Evolutionary conservation across 495 filamentous ascomycete genomes (phyloP), one percentile per base, ranked within the genome.

Genomic region (Lepraria neglecta): DNA sequence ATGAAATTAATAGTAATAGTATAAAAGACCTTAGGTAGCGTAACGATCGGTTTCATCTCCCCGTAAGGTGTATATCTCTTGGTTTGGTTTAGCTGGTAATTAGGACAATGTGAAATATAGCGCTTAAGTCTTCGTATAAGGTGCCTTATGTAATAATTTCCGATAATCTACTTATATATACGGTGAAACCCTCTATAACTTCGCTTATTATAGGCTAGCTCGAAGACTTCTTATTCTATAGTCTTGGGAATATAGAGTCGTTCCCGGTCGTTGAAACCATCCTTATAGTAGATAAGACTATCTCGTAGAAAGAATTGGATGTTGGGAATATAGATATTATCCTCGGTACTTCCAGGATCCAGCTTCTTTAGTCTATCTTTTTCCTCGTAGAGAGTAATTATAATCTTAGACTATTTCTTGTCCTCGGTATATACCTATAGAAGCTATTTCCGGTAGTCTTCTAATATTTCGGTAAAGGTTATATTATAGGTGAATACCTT

Each of bases 1-100:
- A 67, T 50, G 27, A 67, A 67, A 43, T 67, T 46, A 0, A 67
- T 62, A 43, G 52, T n/a, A 2, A 67, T n/a, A 0, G 57, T 67
- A 55, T 67, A 19, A 24, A 65, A 2, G 42, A 45, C 4, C 14
- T 19, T 11, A 58, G 38, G 4, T 10, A n/a, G 17, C 0, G 19
- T n/a, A 2, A 24, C 2, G 2, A 67, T 65, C 0, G 35, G 59
- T 3, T 44, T 19, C 5, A 65, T 11, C 27, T 5, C 46, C 17
- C 40, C 35, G 45, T 62, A 67, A 17, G 35, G 47, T 17, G 3
- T 0, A 53, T 67, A 35, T 12, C 54, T 0, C 42, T 30, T 33
- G 10, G 47, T 67, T 24, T 62, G 15, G 11, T 48, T 58, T 0
- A 59, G 2, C 35, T 65, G 27, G 35, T 33, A 67, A 1, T 65